Conservation (phyloP, 2,329 filamentous ascomycete species). For the Penicillium sp. region DNA sequence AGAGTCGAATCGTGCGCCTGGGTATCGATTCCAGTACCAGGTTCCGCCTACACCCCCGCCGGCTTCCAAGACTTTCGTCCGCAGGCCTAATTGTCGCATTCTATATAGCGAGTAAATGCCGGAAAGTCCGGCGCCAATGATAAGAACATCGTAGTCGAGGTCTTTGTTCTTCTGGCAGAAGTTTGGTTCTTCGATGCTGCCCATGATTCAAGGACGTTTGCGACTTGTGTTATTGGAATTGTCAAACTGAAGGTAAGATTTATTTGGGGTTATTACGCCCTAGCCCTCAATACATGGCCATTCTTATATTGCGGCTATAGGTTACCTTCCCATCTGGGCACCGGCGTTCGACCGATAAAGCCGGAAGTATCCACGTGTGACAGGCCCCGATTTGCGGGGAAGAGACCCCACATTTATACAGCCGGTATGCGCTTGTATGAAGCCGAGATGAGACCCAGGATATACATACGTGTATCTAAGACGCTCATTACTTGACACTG, state of each 20-base stretch:
- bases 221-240: neutral
- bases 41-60: slow-evolving; percentile 21
- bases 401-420: neutral
- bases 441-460: neutral
- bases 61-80: slow-evolving; percentile 15
- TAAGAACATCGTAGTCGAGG: slow-evolving; percentile 6
- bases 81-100: slow-evolving; percentile 1
- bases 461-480: no score
- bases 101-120: slow-evolving; percentile 14
- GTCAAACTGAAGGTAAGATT: neutral
- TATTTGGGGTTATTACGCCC: neutral
- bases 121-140: slow-evolving; percentile 23
- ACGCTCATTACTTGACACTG: no score
- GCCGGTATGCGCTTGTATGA: neutral
- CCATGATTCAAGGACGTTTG: neutral
- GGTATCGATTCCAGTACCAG: slow-evolving; percentile 53
- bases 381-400: neutral
- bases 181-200: neutral
- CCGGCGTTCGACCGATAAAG: neutral
- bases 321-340: neutral
- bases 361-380: neutral
- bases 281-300: neutral
- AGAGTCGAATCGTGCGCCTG: slow-evolving; percentile 55
- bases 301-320: neutral
- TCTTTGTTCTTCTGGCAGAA: slow-evolving; percentile 1